These are phyloP conservation scores for Vitis hybrid DNA, from an alignment of 177 flowering plant genomes.

Conservation along the genomic window DNA sequence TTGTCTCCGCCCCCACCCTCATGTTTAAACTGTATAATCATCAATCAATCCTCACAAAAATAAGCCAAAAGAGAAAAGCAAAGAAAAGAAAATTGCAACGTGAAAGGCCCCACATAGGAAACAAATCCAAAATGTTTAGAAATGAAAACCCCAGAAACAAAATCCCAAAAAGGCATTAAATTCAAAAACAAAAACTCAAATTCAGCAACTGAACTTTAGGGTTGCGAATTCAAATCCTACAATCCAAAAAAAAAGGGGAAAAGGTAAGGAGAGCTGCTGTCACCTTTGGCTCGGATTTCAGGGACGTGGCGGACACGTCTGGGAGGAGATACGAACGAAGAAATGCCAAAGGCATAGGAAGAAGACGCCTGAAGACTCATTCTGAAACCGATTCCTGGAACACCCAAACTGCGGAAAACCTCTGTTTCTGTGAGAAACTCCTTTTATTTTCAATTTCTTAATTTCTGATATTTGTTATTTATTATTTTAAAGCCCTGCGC, in stretches of 20 bases:
- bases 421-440: not conserved
- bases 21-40: no score
- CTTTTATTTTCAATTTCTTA: not conserved
- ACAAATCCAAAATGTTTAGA: no score
- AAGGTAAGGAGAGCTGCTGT: not conserved
- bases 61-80: no score
- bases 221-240: no score
- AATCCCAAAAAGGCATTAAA: no score
- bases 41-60: no score
- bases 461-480: not conserved
- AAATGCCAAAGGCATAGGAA: conserved; percentile 30
- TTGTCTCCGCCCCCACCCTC: no score
- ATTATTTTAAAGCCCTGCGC: conserved; percentile 5
- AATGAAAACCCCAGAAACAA: no score
- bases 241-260: not conserved
- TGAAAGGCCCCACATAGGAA: no score
- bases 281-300: conserved; percentile 40
- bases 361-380: conserved; percentile 44
- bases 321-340: conserved; percentile 24
- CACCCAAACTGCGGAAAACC: not conserved
- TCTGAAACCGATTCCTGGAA: conserved; percentile 5
- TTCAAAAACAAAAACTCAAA: no score
- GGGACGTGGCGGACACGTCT: conserved; percentile 15
- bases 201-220: not conserved
- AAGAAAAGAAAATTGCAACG: no score